phyloP scores from a whole-genome alignment of 176 grass and related monocot species.

The Ensete glaucum region DNA sequence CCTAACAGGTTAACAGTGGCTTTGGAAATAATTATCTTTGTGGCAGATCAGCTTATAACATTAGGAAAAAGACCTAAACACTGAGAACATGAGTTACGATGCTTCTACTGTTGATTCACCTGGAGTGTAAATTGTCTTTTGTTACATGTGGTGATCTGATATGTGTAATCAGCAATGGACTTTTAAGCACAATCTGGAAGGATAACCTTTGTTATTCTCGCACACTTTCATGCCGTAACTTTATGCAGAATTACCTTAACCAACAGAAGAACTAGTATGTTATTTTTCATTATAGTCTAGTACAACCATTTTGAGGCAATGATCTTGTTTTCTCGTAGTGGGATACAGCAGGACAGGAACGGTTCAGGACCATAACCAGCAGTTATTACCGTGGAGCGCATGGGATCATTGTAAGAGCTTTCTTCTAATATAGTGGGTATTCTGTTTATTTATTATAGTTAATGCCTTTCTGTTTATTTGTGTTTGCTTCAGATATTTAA shows the following conservation, averaged over 20 bases:
- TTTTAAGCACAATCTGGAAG: no score
- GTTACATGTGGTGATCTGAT: no score
- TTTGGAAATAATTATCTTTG: no score
- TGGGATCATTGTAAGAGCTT: constrained; percentile 57
- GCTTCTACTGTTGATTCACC: no score
- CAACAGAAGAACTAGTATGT: not conserved
- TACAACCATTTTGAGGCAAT: constrained; percentile 14
- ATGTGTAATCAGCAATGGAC: no score
- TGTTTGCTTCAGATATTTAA: not conserved
- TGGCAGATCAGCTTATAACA: no score
- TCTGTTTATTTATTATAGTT: not conserved
- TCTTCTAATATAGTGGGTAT: not conserved
- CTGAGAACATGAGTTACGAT: no score
- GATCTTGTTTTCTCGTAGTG: constrained; percentile 46
- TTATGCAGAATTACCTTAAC: not conserved
- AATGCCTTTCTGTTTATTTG: not conserved
- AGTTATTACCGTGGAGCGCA: constrained; percentile 92
- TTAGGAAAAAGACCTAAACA: no score
- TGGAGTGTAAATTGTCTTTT: no score
- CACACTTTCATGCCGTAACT: no score
- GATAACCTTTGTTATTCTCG: no score
- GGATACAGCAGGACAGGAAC: constrained; percentile 93
- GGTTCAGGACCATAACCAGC: constrained; percentile 90
- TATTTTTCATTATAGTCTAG: not conserved
- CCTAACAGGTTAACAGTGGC: no score